phyloP scores from a whole-genome alignment of 306 rosid species.

The Ammopiptanthus mongolicus region DNA sequence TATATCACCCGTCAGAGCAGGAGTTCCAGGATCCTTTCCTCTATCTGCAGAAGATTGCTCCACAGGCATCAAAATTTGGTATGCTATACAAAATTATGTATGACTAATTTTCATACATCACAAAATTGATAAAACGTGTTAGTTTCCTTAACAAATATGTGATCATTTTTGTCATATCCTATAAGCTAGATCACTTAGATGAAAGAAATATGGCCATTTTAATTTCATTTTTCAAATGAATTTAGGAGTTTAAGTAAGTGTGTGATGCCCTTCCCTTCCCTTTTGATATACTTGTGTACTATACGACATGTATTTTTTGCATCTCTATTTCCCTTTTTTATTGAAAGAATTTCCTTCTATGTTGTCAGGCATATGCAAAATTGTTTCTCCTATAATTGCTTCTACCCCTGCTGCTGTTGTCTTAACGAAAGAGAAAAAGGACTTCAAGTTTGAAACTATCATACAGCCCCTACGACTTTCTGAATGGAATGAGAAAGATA shows the following conservation, averaged over 20 bases:
- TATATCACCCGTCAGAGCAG: slow-evolving; percentile 22
- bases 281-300: neutral
- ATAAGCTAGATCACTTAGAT: neutral
- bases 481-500: slow-evolving; percentile 17
- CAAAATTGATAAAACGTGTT: neutral
- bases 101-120: neutral
- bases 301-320: neutral
- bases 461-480: slow-evolving; percentile 36
- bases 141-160: neutral
- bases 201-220: neutral
- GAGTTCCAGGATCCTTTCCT: slow-evolving; percentile 24
- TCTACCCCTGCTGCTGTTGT: slow-evolving; percentile 31
- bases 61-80: slow-evolving; percentile 34
- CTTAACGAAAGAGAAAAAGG: slow-evolving; percentile 18
- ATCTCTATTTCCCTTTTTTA: neutral
- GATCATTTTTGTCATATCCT: neutral
- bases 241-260: neutral
- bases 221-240: neutral
- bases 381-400: slow-evolving; percentile 31
- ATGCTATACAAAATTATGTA: neutral
- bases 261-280: too few species aligned
- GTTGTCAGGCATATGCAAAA: slow-evolving; percentile 36
- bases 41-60: slow-evolving; percentile 31
- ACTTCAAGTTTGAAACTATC: slow-evolving; percentile 37
- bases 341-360: neutral